Percentiles rank a stretch among this genome's conserved stretches.
These are phyloP conservation scores for Rhynchosporium agropyri DNA, from an alignment of 2,329 filamentous ascomycete genomes.

Conservation along the genomic window DNA sequence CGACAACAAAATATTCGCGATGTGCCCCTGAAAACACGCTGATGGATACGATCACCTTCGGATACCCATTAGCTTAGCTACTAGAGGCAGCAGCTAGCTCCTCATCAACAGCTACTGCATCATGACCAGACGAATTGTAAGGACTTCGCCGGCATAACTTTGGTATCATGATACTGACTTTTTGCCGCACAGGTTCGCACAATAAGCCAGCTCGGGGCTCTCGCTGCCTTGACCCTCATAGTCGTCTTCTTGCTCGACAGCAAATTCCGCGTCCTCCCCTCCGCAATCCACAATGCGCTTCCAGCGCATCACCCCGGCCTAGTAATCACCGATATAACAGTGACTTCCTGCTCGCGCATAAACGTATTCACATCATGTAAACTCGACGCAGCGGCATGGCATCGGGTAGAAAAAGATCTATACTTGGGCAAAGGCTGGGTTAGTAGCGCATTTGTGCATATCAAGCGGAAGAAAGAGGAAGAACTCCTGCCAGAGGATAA, in stretches of 20 bases:
- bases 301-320: conserved; percentile 69
- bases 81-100: conserved; percentile 21
- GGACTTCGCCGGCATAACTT: conserved; percentile 11
- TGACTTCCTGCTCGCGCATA: conserved; percentile 64
- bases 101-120: conserved; percentile 18
- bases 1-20: conserved; percentile 18
- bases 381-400: conserved; percentile 61
- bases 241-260: conserved; percentile 68
- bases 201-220: conserved; percentile 39
- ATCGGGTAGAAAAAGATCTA: conserved; percentile 71
- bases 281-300: conserved; percentile 67
- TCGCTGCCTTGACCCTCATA: conserved; percentile 53
- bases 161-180: conserved; percentile 17
- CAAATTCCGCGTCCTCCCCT: conserved; percentile 68
- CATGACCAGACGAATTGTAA: conserved; percentile 44
- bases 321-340: conserved; percentile 70
- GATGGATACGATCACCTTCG: conserved; percentile 26
- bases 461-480: conserved; percentile 71
- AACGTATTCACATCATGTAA: conserved; percentile 63
- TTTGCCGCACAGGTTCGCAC: conserved; percentile 48
- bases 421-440: conserved; percentile 67
- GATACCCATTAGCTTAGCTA: conserved; percentile 12
- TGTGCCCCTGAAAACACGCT: conserved; percentile 24
- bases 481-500: conserved; percentile 63
- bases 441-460: conserved; percentile 66